Base-by-base conservation (phyloP, 2,329 filamentous ascomycete species). In the Hortaea sp. region DNA sequence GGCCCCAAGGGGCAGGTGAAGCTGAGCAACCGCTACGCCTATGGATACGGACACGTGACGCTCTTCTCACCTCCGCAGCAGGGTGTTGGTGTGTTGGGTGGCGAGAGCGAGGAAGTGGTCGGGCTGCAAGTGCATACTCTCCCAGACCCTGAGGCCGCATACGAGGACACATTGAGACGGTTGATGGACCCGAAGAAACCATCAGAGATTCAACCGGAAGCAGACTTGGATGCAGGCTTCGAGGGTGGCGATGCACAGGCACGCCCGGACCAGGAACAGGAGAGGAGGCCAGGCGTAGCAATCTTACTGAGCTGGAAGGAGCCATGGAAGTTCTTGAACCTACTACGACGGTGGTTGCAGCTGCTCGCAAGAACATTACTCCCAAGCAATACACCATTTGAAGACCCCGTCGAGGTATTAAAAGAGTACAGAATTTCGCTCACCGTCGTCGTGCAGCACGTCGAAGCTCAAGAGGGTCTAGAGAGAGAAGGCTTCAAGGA, bases 401-500 rank as follows among this genome's bases (percentile, higher is more conserved):
- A 80, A 48, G 83, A 89, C 49, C 84, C 84, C 49, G 88, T 90
- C 61, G 78, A 85, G 46, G 79, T 84, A 30, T 83, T 97, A 78
- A 86, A 95, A 62, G 88, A 95, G 49, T 81, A 85, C 49, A 94
- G 94, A 76, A 68, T 98, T 46, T 88, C 88, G 0, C 71, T 98
- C 34, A 94, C 87, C 60, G 85, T 98, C 6, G 88, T 97, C n/a
- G 95, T 90, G 63, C 89, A 97, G 65, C 92, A 94, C 63, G 88
- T 88, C 10, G 87, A 94, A 66, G 88, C 86, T 64, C 94, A 97
- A 65, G 89, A 97, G 61, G 78, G 80, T 35, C 67, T 98, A 48
- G 92, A 97, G 67, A 88, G 86, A 64, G 89, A 88, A 49, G 81
- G 84, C 10, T 98, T 90, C 88, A 90, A 88, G 66, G 92, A 98